Evolutionary conservation across 306 rosid species (phyloP).

Genomic region (Morella rubra): DNA sequence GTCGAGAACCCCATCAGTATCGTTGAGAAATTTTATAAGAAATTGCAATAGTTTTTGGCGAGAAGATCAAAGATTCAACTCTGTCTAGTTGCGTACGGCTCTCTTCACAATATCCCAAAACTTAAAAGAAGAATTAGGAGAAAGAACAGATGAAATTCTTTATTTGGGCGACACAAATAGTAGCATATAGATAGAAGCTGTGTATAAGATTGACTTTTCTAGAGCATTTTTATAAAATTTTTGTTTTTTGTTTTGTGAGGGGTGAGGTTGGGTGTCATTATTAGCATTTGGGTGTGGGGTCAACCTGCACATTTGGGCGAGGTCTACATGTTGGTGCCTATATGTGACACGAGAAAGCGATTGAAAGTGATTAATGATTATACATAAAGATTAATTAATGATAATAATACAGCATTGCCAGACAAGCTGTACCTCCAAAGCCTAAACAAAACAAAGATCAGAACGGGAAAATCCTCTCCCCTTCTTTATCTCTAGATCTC

Average conservation of each 20-base stretch:
- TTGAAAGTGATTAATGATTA: constrained; percentile 37
- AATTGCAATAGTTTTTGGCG: no score
- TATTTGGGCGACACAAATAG: no score
- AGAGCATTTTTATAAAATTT: no score
- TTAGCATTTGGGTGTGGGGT: constrained; percentile 45
- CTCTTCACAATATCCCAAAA: no score
- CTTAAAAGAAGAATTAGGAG: no score
- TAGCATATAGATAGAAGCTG: no score
- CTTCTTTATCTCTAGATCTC: constrained; percentile 16
- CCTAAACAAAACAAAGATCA: constrained; percentile 41
- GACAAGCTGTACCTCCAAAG: constrained; percentile 51
- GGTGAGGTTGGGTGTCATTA: constrained; percentile 55
- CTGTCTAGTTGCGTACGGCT: no score
- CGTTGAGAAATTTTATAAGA: no score
- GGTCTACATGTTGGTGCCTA: constrained; percentile 68
- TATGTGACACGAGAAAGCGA: constrained; percentile 51
- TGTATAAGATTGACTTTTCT: no score
- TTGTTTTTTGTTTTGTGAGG: not conserved
- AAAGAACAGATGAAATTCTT: no score
- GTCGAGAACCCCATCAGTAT: no score
- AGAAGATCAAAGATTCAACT: no score
- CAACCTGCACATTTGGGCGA: constrained; percentile 42
- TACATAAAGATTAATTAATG: constrained; percentile 35
- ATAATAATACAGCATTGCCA: constrained; percentile 45
- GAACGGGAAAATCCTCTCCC: constrained; percentile 21